Conservation (phyloP, 2,329 filamentous ascomycete genomes). For the Fusarium odoratissimum region DNA sequence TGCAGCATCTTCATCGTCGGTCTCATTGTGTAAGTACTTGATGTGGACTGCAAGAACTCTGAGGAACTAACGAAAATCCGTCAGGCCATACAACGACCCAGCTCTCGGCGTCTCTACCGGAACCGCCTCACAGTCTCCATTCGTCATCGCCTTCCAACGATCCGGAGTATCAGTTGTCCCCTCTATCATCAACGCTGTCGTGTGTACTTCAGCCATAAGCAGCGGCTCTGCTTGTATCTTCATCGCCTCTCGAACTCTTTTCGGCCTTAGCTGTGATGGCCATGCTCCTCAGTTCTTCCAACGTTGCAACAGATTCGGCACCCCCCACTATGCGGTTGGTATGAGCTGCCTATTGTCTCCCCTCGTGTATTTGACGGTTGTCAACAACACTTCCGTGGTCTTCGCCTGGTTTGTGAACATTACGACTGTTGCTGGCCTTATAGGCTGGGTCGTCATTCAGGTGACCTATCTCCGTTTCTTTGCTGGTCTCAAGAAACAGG, state of each 20-base stretch:
- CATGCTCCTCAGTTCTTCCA: not conserved
- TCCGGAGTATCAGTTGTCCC: not conserved
- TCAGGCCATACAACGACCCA: not conserved
- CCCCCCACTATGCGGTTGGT: not conserved
- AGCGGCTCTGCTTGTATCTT: not conserved
- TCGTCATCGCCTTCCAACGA: not conserved
- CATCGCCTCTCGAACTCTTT: not conserved
- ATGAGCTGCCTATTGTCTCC: not conserved
- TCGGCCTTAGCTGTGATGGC: not conserved
- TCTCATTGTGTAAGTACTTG: not conserved
- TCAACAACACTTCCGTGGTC: not conserved
- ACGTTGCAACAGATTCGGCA: not conserved
- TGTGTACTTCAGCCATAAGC: not conserved
- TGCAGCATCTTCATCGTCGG: not conserved
- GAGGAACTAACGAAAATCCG: rapidly evolving
- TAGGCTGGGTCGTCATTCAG: not conserved
- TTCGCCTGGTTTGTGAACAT: not conserved
- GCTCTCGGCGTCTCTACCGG: not conserved
- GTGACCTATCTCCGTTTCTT: not conserved
- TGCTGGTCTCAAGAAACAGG: not conserved
- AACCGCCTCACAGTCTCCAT: not conserved
- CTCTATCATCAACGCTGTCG: not conserved
- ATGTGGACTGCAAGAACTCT: rapidly evolving
- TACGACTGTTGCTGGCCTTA: not conserved
- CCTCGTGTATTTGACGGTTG: not conserved